Evolutionary conservation across 129 eudicot species (phyloP).

Genomic region (Flaveria robusta): DNA sequence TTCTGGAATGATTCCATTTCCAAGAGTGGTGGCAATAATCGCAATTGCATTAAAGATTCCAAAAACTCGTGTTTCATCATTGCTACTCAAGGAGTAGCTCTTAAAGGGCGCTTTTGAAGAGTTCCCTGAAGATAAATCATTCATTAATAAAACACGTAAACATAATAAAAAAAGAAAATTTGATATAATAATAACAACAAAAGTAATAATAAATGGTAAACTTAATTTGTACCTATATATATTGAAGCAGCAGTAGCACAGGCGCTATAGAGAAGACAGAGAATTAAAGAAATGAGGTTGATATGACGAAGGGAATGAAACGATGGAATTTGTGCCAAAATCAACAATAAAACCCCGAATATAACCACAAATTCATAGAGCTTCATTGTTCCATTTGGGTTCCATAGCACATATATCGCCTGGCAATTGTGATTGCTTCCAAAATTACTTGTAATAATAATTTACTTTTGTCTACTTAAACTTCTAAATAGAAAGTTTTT

Average conservation of each 20-base stretch:
- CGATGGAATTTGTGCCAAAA: slow-evolving; percentile 93
- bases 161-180: too few species aligned
- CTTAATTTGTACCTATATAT: slow-evolving; percentile 52
- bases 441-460: too few species aligned
- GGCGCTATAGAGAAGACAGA: slow-evolving; percentile 65
- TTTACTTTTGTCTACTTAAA: too few species aligned
- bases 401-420: slow-evolving; percentile 70
- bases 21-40: slow-evolving; percentile 85
- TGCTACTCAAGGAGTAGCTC: slow-evolving; percentile 55
- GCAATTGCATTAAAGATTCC: slow-evolving; percentile 84
- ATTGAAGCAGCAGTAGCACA: slow-evolving; percentile 82
- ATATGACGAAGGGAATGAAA: slow-evolving; percentile 88
- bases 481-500: too few species aligned
- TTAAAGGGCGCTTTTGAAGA: slow-evolving; percentile 67
- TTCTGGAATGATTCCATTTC: slow-evolving; percentile 96
- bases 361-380: slow-evolving; percentile 65
- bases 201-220: neutral
- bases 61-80: slow-evolving; percentile 54
- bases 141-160: neutral
- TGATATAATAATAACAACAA: too few species aligned
- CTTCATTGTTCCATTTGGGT: slow-evolving; percentile 72
- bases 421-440: neutral
- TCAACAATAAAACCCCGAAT: slow-evolving; percentile 72
- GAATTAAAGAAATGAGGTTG: slow-evolving; percentile 71
- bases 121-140: slow-evolving; percentile 39